Evolutionary conservation across 164 flowering plant genomes (phyloP).

Genomic region (Buxus sempervirens): DNA sequence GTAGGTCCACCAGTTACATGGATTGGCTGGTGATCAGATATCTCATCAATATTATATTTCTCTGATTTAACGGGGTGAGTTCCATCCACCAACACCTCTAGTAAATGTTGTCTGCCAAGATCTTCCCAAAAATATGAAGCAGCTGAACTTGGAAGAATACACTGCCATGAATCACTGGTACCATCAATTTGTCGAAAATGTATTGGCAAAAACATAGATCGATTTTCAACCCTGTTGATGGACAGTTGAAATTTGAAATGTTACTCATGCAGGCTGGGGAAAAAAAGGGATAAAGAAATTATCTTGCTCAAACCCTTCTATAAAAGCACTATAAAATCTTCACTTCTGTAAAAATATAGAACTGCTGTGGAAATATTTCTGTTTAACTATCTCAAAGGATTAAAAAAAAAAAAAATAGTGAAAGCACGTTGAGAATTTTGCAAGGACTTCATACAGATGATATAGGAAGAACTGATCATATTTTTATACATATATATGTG

Average conservation of each 20-base stretch:
- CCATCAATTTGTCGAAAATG: constrained; percentile 87
- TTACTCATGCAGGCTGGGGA: background rate
- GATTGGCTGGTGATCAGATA: constrained; percentile 67
- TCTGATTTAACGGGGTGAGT: constrained; percentile 50
- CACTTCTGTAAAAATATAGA: too few species aligned
- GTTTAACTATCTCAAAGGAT: too few species aligned
- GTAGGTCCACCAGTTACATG: constrained; percentile 45
- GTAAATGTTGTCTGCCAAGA: constrained; percentile 64
- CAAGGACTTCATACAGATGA: too few species aligned
- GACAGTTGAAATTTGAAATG: background rate
- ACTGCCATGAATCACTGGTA: constrained; percentile 72
- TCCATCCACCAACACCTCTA: constrained; percentile 83
- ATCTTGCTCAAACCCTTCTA: background rate
- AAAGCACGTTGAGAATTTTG: too few species aligned
- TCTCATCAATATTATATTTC: constrained; percentile 79
- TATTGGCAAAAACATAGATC: constrained; percentile 73
- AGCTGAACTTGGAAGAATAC: constrained; percentile 75
- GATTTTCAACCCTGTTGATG: constrained; percentile 87
- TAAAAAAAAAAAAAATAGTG: too few species aligned
- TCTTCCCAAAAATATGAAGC: constrained; percentile 95
- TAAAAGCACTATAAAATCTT: background rate
- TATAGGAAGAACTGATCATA: too few species aligned
- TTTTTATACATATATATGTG: too few species aligned
- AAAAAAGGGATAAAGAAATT: background rate
- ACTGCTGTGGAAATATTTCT: too few species aligned